Conservation (phyloP, 768 basidiomycete species). For the Saitozyma sp. region DNA sequence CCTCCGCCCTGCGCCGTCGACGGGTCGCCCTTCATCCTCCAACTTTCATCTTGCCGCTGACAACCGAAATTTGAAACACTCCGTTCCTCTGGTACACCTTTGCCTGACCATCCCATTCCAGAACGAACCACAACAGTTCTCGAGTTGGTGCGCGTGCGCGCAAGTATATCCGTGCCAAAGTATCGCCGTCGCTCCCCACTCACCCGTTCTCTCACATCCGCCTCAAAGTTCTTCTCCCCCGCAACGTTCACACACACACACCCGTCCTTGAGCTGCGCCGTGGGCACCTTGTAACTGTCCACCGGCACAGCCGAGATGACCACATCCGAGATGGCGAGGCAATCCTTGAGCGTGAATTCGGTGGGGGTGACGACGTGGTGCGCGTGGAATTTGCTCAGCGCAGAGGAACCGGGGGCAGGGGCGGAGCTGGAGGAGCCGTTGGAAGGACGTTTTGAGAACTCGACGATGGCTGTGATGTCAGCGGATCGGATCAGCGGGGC, state of each 20-base stretch:
- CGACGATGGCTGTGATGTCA: slow-evolving; percentile 64
- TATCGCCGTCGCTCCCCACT: slow-evolving; percentile 17
- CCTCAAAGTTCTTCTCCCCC: slow-evolving; percentile 94
- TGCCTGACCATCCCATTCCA: not conserved
- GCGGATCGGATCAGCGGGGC: too few relatives aligned
- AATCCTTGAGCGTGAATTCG: slow-evolving; percentile 70
- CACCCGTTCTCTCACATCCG: slow-evolving; percentile 87
- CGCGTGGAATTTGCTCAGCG: slow-evolving; percentile 67
- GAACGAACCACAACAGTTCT: too few relatives aligned
- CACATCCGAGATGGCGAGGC: slow-evolving; percentile 81
- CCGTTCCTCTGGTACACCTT: not conserved
- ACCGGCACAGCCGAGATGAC: slow-evolving; percentile 92
- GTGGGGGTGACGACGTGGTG: slow-evolving; percentile 77
- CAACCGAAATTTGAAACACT: not conserved
- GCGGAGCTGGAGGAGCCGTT: not conserved
- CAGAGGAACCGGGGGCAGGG: slow-evolving; percentile 12
- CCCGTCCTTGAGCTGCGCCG: slow-evolving; percentile 85
- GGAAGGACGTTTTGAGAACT: slow-evolving; percentile 87
- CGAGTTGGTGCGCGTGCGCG: too few relatives aligned
- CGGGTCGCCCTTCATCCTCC: not conserved
- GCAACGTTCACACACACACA: slow-evolving; percentile 91
- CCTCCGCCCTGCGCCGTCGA: not conserved
- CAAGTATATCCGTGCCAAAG: too few relatives aligned
- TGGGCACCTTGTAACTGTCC: slow-evolving; percentile 81
- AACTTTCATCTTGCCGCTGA: not conserved